Evolutionary conservation across 2,329 filamentous ascomycete species (phyloP), one percentile per base, ranked within the genome.

Genomic region (Calcarisporium arbuscula): DNA sequence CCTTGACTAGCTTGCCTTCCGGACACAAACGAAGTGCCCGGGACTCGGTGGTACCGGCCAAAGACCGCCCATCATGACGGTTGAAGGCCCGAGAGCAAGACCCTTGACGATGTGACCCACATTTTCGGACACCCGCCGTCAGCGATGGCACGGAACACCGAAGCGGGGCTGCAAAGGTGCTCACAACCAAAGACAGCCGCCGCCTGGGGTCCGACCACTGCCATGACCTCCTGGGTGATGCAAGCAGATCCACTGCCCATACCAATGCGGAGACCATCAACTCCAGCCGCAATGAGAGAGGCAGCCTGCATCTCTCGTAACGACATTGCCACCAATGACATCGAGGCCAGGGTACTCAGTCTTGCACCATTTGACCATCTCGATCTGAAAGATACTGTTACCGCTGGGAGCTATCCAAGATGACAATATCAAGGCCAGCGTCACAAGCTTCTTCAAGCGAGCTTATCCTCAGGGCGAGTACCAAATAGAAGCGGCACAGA

Each of bases 141-240:
- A 40, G 92, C 92, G 57, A 98, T 96, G 67, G n/a, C 90, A 96
- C 38, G 92, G 92, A 48, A 98, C 89, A 43, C 94, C 92, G 54
- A 98, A 98, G 48, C 80, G 82, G 38, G n/a, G 84, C 84, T 34
- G 92, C 90, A 53, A 98, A 98, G 35, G 78, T 71, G 53, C 85
- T 82, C 51, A 98, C 92, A 49, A 82, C n/a, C 85, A 71, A 85
- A 88, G 40, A 98, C 90, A 28, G 92, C 82, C 19, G 89, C 86
- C 27, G 94, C 92, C 67, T 98, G 92, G 38, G 92, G 92, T 53
- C 92, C 84, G 40, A 94, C 92, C 32, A 98, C 90, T 49, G 92
- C 92, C 92, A 98, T 98, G 57, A 98, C 94, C 68, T 98, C 92
- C 67, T 98, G 92, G 37, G 92, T 98, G 52, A 98, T 98, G 66